Conservation (phyloP, 345 rosid genomes). For the Eucalyptus leucophloia region DNA sequence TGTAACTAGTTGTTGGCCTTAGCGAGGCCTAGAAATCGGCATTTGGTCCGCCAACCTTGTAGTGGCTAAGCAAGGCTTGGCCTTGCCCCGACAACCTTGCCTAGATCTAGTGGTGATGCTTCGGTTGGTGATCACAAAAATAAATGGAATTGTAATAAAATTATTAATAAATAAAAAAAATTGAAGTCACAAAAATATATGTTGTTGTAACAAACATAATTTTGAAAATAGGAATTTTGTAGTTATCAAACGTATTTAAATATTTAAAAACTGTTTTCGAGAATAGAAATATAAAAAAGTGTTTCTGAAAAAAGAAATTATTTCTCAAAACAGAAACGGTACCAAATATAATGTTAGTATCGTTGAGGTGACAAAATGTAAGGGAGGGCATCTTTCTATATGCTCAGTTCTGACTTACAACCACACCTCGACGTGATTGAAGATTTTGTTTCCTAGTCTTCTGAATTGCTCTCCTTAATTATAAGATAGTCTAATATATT, state of each 20-base stretch:
- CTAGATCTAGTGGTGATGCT: accelerated
- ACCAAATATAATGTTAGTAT: accelerated
- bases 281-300: no score
- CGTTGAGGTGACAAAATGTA: background rate
- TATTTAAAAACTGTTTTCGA: accelerated
- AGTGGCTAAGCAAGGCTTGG: no score
- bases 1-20: no score
- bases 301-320: accelerated
- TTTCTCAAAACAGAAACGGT: accelerated
- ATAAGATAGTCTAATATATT: background rate
- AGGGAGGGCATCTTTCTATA: background rate
- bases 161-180: no score
- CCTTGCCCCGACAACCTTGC: accelerated
- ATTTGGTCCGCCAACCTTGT: no score
- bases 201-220: accelerated
- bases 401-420: background rate
- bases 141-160: no score
- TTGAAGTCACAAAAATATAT: no score
- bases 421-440: background rate
- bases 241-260: no score
- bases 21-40: no score
- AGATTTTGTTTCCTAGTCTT: background rate
- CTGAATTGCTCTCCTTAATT: background rate
- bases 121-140: no score
- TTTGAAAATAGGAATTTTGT: accelerated